Evolutionary conservation across 495 filamentous ascomycete species (phyloP).

Genomic region (Collariella sp.): DNA sequence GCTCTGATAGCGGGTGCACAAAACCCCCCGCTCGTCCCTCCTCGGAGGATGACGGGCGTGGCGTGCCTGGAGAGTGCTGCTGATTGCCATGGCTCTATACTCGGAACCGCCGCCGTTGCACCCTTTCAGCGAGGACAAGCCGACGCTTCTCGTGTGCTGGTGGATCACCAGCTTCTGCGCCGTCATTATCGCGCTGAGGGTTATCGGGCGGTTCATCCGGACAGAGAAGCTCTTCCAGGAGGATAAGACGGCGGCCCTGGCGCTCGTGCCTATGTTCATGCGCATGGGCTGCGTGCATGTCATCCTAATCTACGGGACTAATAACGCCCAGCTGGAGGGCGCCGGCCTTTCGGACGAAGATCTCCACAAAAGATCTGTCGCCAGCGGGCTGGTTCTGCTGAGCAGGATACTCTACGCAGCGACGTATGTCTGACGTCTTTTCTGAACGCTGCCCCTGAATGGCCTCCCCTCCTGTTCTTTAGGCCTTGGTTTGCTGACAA

Average conservation of each 20-base stretch:
- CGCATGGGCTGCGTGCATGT: constrained; percentile 85
- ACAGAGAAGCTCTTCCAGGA: constrained; percentile 76
- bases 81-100: constrained; percentile 44
- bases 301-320: constrained; percentile 77
- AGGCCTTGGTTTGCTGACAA: not conserved
- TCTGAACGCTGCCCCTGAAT: not conserved
- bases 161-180: constrained; percentile 83
- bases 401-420: constrained; percentile 60
- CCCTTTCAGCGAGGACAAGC: constrained; percentile 51
- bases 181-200: constrained; percentile 66
- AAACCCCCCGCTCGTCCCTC: constrained; percentile 46
- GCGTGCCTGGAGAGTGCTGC: constrained; percentile 15
- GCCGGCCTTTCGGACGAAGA: constrained; percentile 37
- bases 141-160: constrained; percentile 84
- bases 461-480: not conserved
- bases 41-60: constrained; percentile 54
- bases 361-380: constrained; percentile 46
- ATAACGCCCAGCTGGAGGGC: constrained; percentile 54
- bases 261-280: constrained; percentile 67
- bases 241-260: constrained; percentile 75
- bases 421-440: constrained; percentile 45
- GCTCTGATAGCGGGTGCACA: not conserved
- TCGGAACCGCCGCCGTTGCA: constrained; percentile 51
- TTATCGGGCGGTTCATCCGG: constrained; percentile 70
- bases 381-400: constrained; percentile 56